These are phyloP conservation scores for Brassica nigra DNA, from an alignment of 345 rosid genomes.

Conservation along the genomic window DNA sequence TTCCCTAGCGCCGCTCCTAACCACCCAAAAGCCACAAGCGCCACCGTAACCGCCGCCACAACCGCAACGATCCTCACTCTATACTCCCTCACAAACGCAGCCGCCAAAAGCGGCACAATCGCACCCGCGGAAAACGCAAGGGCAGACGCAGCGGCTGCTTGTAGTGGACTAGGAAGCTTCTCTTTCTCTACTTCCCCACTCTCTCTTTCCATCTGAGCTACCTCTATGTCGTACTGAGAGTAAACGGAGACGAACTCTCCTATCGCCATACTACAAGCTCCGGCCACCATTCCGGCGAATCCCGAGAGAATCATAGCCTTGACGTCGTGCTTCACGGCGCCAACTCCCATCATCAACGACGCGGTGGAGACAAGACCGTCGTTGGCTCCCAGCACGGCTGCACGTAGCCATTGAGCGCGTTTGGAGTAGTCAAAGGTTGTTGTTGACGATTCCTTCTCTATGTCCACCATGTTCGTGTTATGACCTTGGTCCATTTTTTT, in stretches of 20 bases:
- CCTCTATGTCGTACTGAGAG: slow-evolving; percentile 77
- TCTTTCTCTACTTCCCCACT: slow-evolving; percentile 38
- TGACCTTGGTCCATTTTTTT: slow-evolving; percentile 41
- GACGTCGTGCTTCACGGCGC: slow-evolving; percentile 79
- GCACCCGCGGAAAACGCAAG: slow-evolving; percentile 80
- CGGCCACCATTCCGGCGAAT: slow-evolving; percentile 86
- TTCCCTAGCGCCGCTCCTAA: slow-evolving; percentile 78
- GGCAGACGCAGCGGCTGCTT: slow-evolving; percentile 88
- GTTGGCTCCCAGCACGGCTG: slow-evolving; percentile 92
- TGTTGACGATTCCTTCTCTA: slow-evolving; percentile 43
- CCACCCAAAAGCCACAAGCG: slow-evolving; percentile 69
- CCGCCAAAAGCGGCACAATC: slow-evolving; percentile 77
- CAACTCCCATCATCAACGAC: slow-evolving; percentile 88
- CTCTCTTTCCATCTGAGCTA: slow-evolving; percentile 71
- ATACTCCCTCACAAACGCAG: slow-evolving; percentile 69
- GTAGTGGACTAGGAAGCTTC: slow-evolving; percentile 70
- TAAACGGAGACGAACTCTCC: slow-evolving; percentile 94
- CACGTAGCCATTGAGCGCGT: slow-evolving; percentile 91
- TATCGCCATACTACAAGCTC: slow-evolving; percentile 97
- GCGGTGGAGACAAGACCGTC: slow-evolving; percentile 91
- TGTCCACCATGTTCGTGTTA: slow-evolving; percentile 36
- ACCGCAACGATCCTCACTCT: slow-evolving; percentile 62
- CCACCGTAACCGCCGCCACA: slow-evolving; percentile 59
- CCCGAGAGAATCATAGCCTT: slow-evolving; percentile 85
- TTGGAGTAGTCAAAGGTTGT: slow-evolving; percentile 67